Evolutionary conservation across 1,139 yeast genomes (phyloP).

Genomic region (Geotrichum cucujoidarum): DNA sequence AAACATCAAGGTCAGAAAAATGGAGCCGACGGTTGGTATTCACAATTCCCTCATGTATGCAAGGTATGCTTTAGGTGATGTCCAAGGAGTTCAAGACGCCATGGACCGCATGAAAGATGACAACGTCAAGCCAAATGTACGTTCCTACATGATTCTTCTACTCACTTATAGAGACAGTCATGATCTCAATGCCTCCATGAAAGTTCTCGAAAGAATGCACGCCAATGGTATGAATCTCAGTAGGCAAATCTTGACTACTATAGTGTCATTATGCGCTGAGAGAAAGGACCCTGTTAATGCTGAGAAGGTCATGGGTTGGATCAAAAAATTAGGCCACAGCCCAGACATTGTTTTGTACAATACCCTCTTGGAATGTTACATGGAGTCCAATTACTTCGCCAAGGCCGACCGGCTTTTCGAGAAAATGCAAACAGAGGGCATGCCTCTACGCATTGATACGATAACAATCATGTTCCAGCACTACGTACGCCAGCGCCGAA

Average conservation of each 20-base stretch:
- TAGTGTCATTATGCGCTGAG: conserved; percentile 33
- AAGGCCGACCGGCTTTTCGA: conserved; percentile 25
- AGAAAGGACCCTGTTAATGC: conserved; percentile 32
- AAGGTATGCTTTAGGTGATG: conserved; percentile 45
- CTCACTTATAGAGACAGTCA: conserved; percentile 30
- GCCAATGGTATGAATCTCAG: conserved; percentile 27
- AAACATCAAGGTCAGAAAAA: conserved; percentile 43
- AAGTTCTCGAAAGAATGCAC: conserved; percentile 30
- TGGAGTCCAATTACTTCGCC: conserved; percentile 22
- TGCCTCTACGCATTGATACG: conserved; percentile 26
- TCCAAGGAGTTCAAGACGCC: conserved; percentile 42
- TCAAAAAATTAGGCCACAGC: conserved; percentile 21
- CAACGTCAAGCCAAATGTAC: conserved; percentile 35
- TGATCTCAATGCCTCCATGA: conserved; percentile 34
- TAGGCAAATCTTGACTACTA: conserved; percentile 27
- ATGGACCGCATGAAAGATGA: conserved; percentile 41
- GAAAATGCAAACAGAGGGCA: conserved; percentile 22
- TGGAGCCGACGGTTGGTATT: conserved; percentile 48
- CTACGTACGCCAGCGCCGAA: conserved; percentile 21
- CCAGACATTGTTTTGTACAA: conserved; percentile 32
- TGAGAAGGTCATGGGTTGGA: conserved; percentile 31
- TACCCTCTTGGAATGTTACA: conserved; percentile 28
- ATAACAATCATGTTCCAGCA: conserved; percentile 29
- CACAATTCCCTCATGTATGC: conserved; percentile 45
- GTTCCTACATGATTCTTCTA: conserved; percentile 30